Percentiles rank a stretch among this genome's conserved stretches.
These are phyloP conservation scores for Fusarium anguioides DNA, from an alignment of 2,329 filamentous ascomycete species.

Conservation along the genomic window DNA sequence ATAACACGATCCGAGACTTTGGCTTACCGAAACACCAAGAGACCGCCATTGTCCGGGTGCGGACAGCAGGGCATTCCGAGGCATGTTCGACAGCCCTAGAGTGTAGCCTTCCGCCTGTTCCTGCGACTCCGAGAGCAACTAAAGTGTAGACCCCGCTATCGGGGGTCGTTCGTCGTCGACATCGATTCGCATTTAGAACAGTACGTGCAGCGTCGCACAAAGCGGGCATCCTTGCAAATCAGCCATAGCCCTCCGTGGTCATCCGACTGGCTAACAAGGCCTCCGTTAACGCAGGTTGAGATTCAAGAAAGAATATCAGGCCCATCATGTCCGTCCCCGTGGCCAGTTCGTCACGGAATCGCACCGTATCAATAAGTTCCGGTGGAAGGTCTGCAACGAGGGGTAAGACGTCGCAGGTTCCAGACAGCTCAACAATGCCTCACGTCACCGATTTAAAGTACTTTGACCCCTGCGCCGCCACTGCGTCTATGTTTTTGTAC, in stretches of 20 bases:
- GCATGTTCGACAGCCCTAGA: slow-evolving; percentile 51
- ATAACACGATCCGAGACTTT: slow-evolving; percentile 30
- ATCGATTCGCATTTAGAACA: slow-evolving; percentile 50
- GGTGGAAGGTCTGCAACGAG: slow-evolving; percentile 66
- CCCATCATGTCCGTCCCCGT: slow-evolving; percentile 66
- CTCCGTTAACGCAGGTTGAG: slow-evolving; percentile 38
- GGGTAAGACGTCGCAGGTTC: slow-evolving; percentile 54
- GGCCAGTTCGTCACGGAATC: slow-evolving; percentile 67
- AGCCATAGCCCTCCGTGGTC: slow-evolving; percentile 37
- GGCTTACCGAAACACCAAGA: slow-evolving; percentile 33
- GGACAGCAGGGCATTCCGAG: slow-evolving; percentile 51
- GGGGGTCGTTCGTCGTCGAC: slow-evolving; percentile 46
- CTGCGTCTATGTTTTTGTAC: slow-evolving; percentile 90
- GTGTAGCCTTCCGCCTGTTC: slow-evolving; percentile 49
- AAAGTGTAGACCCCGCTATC: slow-evolving; percentile 41
- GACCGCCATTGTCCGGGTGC: slow-evolving; percentile 46
- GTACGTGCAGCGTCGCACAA: slow-evolving; percentile 56
- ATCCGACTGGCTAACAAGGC: slow-evolving; percentile 37
- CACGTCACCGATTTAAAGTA: slow-evolving; percentile 62
- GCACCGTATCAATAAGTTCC: slow-evolving; percentile 68
- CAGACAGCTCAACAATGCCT: slow-evolving; percentile 64
- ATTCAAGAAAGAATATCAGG: slow-evolving; percentile 51
- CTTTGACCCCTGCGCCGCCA: slow-evolving; percentile 91
- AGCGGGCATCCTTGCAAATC: slow-evolving; percentile 41
- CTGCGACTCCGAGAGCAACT: slow-evolving; percentile 44